Evolutionary conservation across 2,329 filamentous ascomycete species (phyloP), one percentile per base, ranked within the genome.

Genomic region (Pseudogymnoascus sp.): DNA sequence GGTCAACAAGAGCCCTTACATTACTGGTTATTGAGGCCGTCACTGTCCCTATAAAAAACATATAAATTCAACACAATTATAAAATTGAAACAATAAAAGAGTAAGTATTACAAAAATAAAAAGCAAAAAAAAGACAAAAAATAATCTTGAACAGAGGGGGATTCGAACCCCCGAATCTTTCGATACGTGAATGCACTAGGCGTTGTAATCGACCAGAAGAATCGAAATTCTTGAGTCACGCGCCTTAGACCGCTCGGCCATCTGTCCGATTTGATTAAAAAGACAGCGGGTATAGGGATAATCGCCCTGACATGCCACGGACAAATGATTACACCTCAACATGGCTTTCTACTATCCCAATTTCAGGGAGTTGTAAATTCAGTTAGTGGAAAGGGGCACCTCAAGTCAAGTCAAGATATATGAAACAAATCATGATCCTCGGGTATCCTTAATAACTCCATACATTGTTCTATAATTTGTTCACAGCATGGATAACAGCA

Each of bases 401-500:
- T 56, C 6, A 33, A 19, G 29, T 35, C 50, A 21, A 33, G 29
- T 56, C 50, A 56, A 19, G 31, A 21, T 33, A 29, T 15, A 10
- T 56, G 50, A 35, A 56, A 56, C 29, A 21, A 35, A 21, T 56
- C 50, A 56, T 56, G 50, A 56, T 56, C 29, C 17, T 35, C 50
- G 50, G 50, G 50, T 56, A 56, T 56, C 50, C 50, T 56, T 33
- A 56, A 56, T 56, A 56, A 56, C 50, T 56, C 50, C 50, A 56
- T 56, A 56, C 50, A 62, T 64, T 63, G 37, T 62, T 37, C 26
- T 62, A 33, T 62, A 63, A 62, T 31, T 21, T 40, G 19, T 64
- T 69, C 62, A 70, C 66, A 88, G 71, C 75, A 83, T 85, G 72
- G 82, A 81, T 64, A 89, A 74, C 67, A 89, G 74, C 65, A 89